Evolutionary conservation across 768 basidiomycete genomes (phyloP), one percentile per base, ranked within the genome.

Genomic region (Paxillus rubicundulus): DNA sequence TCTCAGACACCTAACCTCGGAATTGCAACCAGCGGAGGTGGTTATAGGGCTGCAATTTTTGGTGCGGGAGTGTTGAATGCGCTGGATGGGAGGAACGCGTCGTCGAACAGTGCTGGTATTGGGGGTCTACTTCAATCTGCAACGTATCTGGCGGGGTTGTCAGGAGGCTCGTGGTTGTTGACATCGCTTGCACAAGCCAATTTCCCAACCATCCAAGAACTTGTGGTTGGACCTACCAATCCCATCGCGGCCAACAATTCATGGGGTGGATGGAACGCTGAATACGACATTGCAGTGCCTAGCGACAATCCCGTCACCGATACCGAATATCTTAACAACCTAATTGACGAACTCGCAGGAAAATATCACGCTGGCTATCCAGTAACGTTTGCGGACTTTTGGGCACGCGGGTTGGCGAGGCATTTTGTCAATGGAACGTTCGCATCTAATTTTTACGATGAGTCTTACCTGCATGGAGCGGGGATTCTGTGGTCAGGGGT

Each of bases 1-100:
- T 24, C 52, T 1, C 45, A 65, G 14, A 53, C 64, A 0, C 77
- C 77, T 4, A 72, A 58, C 17, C 59, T 81, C 6, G 79, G 74
- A 0, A 77, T 83, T 47, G 81, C 82, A 0, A 64, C 75, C 20
- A 79, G 77, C 24, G 84, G 84, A 13, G 84, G 84, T 8, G 78
- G 82, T 0, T 76, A 79, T 45, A 67, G 84, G 13, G 84, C 84
- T 0, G 79, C 81, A 4, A 69, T 81, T 7, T 78, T 76, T 46
- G 77, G 76, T 38, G 82, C 78, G 4, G 83, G 80, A 1, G 72
- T 81, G 17, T 57, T 79, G 44, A 72, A 71, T n/a, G 72, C 76
- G 1, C 56, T 82, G 38, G 81, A 85, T 58, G 78, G 69, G 36
- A 66, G 79, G 24, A 83, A 82, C 47, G 39, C 63, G 1, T 72